Evolutionary conservation across 495 filamentous ascomycete species (phyloP).

Genomic region (Penicillium paxilli): DNA sequence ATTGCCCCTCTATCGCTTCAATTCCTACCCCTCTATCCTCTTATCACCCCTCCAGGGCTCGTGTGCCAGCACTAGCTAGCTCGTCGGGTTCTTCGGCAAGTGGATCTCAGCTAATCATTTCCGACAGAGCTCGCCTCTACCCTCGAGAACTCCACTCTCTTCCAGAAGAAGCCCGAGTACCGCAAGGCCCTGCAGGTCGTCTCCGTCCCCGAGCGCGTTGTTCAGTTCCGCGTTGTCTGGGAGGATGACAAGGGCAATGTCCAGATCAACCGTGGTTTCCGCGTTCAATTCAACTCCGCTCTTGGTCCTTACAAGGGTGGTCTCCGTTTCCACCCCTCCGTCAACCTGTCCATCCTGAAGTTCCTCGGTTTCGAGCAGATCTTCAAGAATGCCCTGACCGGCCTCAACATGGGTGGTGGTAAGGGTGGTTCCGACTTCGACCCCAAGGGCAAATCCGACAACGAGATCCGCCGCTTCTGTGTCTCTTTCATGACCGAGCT

Average conservation of each 20-base stretch:
- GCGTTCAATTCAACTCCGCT: slow-evolving; percentile 98
- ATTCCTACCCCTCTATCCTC: not conserved
- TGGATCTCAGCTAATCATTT: slow-evolving; percentile 26
- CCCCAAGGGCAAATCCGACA: slow-evolving; percentile 97
- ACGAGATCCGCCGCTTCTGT: slow-evolving; percentile 98
- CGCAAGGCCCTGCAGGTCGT: slow-evolving; percentile 83
- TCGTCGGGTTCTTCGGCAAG: slow-evolving; percentile 25
- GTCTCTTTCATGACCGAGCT: slow-evolving; percentile 94
- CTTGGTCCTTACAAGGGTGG: slow-evolving; percentile 98
- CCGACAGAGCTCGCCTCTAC: slow-evolving; percentile 83
- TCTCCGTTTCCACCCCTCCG: slow-evolving; percentile 90
- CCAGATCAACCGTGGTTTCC: slow-evolving; percentile 94
- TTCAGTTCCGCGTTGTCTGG: slow-evolving; percentile 98
- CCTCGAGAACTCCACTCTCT: slow-evolving; percentile 90
- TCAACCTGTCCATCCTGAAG: slow-evolving; percentile 97
- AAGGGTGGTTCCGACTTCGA: slow-evolving; percentile 99
- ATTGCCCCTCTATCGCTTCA: not conserved
- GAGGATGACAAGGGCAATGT: slow-evolving; percentile 86
- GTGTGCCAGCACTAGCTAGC: not conserved
- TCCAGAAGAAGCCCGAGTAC: slow-evolving; percentile 92
- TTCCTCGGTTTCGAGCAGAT: slow-evolving; percentile 99
- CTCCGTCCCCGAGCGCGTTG: slow-evolving; percentile 90
- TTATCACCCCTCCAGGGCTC: not conserved
- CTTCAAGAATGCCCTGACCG: slow-evolving; percentile 99
- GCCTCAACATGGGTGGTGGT: slow-evolving; percentile 94